Evolutionary conservation across 208 protist genomes (phyloP), one percentile per base, ranked within the genome.

Genomic region (Trypanosoma vivax): DNA sequence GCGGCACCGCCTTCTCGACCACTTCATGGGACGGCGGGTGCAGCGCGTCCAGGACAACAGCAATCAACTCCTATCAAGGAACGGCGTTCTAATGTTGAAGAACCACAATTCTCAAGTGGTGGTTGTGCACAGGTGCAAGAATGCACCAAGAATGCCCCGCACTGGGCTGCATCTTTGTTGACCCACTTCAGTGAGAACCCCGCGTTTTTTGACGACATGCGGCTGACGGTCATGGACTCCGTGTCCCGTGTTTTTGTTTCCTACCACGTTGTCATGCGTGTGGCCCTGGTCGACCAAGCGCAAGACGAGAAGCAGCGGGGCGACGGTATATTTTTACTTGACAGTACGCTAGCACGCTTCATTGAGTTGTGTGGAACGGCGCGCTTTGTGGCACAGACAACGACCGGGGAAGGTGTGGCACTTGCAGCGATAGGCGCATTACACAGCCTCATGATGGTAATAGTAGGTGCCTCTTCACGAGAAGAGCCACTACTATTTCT

Each of bases 401-500:
- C 72, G 1, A 61, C 39, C 19, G 78, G 78, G 31, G 83, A 87
- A 40, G 50, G 52, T 34, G 50, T 63, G 16, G 68, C 83, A 2
- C 40, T 84, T 14, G 63, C 70, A 24, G 78, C 83, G 9, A 70
- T 81, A 25, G 69, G 76, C 49, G 78, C 78, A 5, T 35, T 90
- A 28, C 76, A 84, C 57, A 56, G 60, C 0, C 41, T 65, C 25
- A 55, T 55, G 47, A 33, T 31, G 5, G 58, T 29, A 30, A 18
- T 16, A n/a, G n/a, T n/a, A n/a, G n/a, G n/a, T n/a, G n/a, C n/a
- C n/a, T n/a, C n/a, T n/a, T n/a, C n/a, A n/a, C n/a, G n/a, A n/a
- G n/a, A n/a, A 9, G 28, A 48, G 14, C 6, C 5, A 13, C n/a
- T 18, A 2, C 49, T 90, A 11, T 49, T 90, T 16, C 64, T 70